phyloP scores from a whole-genome alignment of 2,329 filamentous ascomycete genomes.

The Macrophomina pseudophaseolina region DNA sequence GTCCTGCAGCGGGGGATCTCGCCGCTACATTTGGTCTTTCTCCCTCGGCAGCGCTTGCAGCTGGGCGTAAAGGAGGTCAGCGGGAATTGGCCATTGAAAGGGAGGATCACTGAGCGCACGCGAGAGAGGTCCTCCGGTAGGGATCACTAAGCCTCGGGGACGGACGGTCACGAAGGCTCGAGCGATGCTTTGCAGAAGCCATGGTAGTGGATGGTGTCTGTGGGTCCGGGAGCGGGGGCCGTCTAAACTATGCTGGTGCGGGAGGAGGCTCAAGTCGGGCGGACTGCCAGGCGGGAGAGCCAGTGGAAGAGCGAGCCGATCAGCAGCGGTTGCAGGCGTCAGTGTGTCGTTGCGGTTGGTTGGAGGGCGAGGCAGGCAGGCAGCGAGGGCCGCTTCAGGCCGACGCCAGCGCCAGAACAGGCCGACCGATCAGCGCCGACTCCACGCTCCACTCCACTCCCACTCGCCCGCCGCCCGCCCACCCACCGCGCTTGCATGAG shows the following conservation, averaged over 20 bases:
- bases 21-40: conserved; percentile 34
- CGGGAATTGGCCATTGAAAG: not conserved
- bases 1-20: conserved; percentile 30
- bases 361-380: not conserved
- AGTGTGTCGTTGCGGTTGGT: not conserved
- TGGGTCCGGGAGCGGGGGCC: conserved; percentile 18
- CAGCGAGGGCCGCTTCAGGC: not conserved
- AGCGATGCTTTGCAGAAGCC: conserved; percentile 20
- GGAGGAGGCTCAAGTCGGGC: not conserved
- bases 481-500: not conserved
- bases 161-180: not conserved
- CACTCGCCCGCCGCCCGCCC: not conserved
- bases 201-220: conserved; percentile 6
- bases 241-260: conserved; percentile 9
- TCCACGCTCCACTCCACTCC: conserved; percentile 9
- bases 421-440: not conserved
- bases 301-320: conserved; percentile 19
- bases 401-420: not conserved
- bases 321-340: conserved; percentile 7
- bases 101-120: not conserved
- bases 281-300: not conserved
- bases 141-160: conserved; percentile 35
- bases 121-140: conserved; percentile 24
- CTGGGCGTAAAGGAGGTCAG: conserved; percentile 23
- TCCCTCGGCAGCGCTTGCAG: conserved; percentile 32